These are phyloP conservation scores for Heliamphora pulchella DNA, from an alignment of 179 eudicot species.

Conservation along the genomic window DNA sequence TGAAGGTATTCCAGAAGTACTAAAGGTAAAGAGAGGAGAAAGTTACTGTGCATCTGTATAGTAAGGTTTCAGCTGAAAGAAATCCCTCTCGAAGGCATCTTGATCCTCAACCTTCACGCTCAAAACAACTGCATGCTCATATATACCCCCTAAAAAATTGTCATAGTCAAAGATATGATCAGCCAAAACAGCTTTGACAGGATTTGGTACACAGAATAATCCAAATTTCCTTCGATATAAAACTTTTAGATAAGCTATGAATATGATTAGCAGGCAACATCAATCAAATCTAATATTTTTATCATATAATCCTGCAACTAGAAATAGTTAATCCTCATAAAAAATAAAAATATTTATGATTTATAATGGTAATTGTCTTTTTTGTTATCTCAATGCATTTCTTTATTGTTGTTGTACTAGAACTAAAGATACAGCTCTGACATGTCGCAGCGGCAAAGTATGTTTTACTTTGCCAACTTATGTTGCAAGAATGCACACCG, in stretches of 20 bases:
- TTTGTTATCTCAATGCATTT: not conserved
- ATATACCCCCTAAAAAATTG: constrained; percentile 64
- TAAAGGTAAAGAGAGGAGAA: constrained; percentile 2
- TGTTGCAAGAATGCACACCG: not conserved
- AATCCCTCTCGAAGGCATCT: constrained; percentile 91
- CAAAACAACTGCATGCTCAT: constrained; percentile 89
- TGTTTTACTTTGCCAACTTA: not conserved
- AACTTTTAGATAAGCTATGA: constrained; percentile 3
- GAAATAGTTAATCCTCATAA: no score
- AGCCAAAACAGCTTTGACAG: not conserved
- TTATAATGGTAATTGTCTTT: not conserved
- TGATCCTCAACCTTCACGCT: constrained; percentile 93
- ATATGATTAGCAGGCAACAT: constrained; percentile 1
- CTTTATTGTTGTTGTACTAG: not conserved
- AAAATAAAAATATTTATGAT: not conserved
- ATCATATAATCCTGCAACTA: not conserved
- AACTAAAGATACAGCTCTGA: not conserved
- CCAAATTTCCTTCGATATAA: not conserved
- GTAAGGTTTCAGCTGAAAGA: constrained; percentile 92
- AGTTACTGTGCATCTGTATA: constrained; percentile 83
- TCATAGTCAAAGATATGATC: not conserved
- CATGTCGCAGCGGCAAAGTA: not conserved
- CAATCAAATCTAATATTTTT: not conserved
- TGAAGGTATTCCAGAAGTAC: constrained; percentile 2
- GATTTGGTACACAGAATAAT: not conserved